Conservation (phyloP, 2,329 filamentous ascomycete species). For the Thelonectria rubi region DNA sequence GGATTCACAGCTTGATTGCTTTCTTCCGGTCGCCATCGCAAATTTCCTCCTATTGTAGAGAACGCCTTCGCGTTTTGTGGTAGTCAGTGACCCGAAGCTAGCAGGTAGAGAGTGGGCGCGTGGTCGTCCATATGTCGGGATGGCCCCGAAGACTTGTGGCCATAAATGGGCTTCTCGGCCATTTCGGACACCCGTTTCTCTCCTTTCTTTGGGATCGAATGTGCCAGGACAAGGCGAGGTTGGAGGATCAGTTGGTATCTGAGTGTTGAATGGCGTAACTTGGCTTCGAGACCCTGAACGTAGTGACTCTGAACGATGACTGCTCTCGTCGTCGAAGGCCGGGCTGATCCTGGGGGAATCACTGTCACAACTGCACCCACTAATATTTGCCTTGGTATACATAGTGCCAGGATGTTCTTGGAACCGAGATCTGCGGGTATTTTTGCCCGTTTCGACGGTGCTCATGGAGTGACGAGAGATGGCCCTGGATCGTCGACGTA, state of each 20-base stretch:
- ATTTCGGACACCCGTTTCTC: not conserved
- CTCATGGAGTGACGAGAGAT: too few species aligned
- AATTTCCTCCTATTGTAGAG: not conserved
- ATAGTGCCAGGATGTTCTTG: too few species aligned
- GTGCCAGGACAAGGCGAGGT: too few species aligned
- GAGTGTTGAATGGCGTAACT: not conserved
- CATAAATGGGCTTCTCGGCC: not conserved
- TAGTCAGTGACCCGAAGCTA: not conserved
- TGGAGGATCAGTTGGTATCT: too few species aligned
- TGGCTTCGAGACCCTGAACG: not conserved
- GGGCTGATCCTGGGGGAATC: not conserved
- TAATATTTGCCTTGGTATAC: too few species aligned
- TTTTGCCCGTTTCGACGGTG: too few species aligned
- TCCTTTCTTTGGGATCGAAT: not conserved
- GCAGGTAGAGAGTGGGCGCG: not conserved
- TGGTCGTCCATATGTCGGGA: not conserved
- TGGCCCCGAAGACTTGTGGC: not conserved
- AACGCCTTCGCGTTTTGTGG: not conserved
- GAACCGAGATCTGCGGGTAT: too few species aligned
- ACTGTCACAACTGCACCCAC: too few species aligned
- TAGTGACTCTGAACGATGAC: not conserved
- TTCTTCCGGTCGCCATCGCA: too few species aligned
- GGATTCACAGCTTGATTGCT: too few species aligned
- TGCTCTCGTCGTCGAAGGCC: not conserved
- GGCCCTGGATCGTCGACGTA: too few species aligned